phyloP scores from a whole-genome alignment of 495 filamentous ascomycete species.

The Penicillium crystallinum region DNA sequence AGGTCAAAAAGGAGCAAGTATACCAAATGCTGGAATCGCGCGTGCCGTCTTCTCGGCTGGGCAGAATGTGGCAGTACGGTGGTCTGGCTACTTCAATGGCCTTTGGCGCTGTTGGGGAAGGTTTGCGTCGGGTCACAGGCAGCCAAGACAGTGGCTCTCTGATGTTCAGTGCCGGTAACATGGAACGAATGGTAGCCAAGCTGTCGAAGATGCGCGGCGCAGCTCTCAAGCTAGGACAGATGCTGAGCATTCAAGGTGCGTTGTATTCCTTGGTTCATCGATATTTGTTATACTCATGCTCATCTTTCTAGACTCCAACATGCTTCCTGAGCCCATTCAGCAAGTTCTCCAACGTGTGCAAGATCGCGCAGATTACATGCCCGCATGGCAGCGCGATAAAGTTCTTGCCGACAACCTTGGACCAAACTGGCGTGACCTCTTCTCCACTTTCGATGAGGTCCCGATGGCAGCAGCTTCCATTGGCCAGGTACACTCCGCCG shows the following conservation, averaged over 20 bases:
- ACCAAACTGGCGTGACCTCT: slow-evolving; percentile 77
- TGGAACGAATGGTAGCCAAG: slow-evolving; percentile 87
- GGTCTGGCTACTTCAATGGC: slow-evolving; percentile 93
- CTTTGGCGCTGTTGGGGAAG: slow-evolving; percentile 84
- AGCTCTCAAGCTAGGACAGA: slow-evolving; percentile 95
- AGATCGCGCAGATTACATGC: slow-evolving; percentile 98
- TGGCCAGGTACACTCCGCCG: slow-evolving; percentile 88
- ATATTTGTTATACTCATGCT: neutral
- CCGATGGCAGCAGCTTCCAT: slow-evolving; percentile 97
- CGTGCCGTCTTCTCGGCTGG: slow-evolving; percentile 82
- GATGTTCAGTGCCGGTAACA: slow-evolving; percentile 83
- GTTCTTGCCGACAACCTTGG: slow-evolving; percentile 78
- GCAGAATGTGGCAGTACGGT: slow-evolving; percentile 89
- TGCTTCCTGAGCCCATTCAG: slow-evolving; percentile 80
- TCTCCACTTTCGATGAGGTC: slow-evolving; percentile 77
- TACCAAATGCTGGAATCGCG: slow-evolving; percentile 84
- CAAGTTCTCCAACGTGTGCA: slow-evolving; percentile 90
- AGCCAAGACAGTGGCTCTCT: slow-evolving; percentile 62
- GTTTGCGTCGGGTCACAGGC: slow-evolving; percentile 64
- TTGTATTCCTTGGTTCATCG: neutral
- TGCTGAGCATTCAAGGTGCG: slow-evolving; percentile 88
- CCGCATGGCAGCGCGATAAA: slow-evolving; percentile 78
- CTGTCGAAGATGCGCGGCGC: slow-evolving; percentile 94
- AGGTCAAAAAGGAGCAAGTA: slow-evolving; percentile 16
- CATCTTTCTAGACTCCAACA: slow-evolving; percentile 66